phyloP scores from a whole-genome alignment of 805 yeast genomes.

The Nakazawaea molendinolei region DNA sequence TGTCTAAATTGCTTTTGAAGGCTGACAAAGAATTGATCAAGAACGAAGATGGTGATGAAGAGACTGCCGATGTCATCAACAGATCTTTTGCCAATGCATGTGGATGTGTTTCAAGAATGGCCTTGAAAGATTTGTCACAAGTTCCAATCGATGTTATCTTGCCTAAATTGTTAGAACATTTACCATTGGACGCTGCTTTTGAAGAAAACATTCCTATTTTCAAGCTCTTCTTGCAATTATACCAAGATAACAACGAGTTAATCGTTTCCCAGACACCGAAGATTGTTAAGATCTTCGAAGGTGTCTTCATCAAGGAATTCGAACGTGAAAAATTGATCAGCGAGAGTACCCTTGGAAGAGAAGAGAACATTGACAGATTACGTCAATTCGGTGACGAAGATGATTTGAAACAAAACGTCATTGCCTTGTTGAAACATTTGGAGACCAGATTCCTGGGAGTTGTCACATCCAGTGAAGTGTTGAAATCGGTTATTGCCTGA shows the following conservation, averaged over 20 bases:
- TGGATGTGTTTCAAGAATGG: conserved; percentile 95
- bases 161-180: conserved; percentile 65
- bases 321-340: conserved; percentile 63
- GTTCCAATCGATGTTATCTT: conserved; percentile 75
- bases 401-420: conserved; percentile 56
- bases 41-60: conserved; percentile 65
- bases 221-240: conserved; percentile 65
- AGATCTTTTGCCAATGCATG: conserved; percentile 90
- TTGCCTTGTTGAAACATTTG: conserved; percentile 66
- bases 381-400: conserved; percentile 67
- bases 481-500: conserved; percentile 35
- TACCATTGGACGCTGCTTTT: conserved; percentile 82
- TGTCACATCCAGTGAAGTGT: conserved; percentile 44
- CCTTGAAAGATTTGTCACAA: conserved; percentile 59
- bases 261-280: conserved; percentile 51
- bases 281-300: conserved; percentile 61
- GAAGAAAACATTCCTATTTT: conserved; percentile 93
- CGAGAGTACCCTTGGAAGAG: conserved; percentile 81
- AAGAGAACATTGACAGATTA: conserved; percentile 67
- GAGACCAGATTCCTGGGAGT: conserved; percentile 59
- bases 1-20: conserved; percentile 68
- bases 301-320: conserved; percentile 67
- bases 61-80: conserved; percentile 69
- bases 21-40: conserved; percentile 64
- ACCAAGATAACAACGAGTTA: conserved; percentile 52